These are phyloP conservation scores for Conticribra guillardii DNA, from an alignment of 108 stramenopile species.

Conservation along the genomic window DNA sequence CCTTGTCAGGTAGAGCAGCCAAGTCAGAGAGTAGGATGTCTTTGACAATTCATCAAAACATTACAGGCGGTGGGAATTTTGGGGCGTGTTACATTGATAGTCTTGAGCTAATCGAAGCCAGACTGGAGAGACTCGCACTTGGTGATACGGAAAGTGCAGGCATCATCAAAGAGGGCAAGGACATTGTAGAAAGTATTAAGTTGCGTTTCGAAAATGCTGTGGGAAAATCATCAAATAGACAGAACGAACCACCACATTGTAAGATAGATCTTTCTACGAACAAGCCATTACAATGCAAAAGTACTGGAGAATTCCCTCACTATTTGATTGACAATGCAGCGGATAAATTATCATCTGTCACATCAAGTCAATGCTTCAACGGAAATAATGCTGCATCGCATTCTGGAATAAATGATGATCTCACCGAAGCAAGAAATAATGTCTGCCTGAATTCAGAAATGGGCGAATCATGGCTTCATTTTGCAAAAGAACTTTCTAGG, in stretches of 20 bases:
- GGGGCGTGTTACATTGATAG: conserved; percentile 25
- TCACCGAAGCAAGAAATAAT: conserved; percentile 10
- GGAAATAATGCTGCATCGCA: too few relatives aligned
- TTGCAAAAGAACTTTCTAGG: conserved; percentile 26
- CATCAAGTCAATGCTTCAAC: too few relatives aligned
- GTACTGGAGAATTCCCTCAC: neutral
- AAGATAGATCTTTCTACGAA: conserved; percentile 15
- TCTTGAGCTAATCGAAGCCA: conserved; percentile 32
- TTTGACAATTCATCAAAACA: conserved; percentile 31
- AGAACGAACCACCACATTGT: conserved; percentile 1
- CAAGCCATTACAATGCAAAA: conserved; percentile 1
- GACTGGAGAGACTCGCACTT: neutral
- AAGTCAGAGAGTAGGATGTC: conserved; percentile 28
- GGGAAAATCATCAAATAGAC: neutral
- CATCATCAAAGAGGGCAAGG: conserved; percentile 1
- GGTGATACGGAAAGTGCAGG: neutral
- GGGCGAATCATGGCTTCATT: conserved; percentile 43
- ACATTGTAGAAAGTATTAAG: conserved; percentile 4
- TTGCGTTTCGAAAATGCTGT: too few relatives aligned
- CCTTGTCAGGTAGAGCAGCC: conserved; percentile 24
- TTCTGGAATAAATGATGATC: neutral
- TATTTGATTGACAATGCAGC: neutral
- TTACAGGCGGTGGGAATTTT: conserved; percentile 29
- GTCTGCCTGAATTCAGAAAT: conserved; percentile 44
- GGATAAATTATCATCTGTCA: neutral